Evolutionary conservation across 2,329 filamentous ascomycete genomes (phyloP), one percentile per base, ranked within the genome.

Genomic region (Colletotrichum sojae): DNA sequence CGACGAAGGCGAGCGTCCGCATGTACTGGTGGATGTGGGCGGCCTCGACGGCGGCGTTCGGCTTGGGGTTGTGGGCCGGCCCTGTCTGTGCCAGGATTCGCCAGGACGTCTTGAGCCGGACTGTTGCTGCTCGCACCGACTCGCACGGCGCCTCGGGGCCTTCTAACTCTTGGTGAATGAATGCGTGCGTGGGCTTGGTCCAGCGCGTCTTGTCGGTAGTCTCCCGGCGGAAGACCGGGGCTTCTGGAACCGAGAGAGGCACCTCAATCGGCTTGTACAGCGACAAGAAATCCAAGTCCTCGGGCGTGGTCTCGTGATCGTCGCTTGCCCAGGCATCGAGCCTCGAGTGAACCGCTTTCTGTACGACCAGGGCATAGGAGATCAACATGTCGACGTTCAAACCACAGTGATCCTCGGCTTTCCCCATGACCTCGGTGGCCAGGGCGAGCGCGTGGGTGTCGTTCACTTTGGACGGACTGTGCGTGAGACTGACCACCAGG

Each of bases 1-100:
- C 86, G n/a, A 89, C 77, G 60, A 86, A 84, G 1, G 88, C 91
- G 22, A 94, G 80, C 1, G 88, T 84, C 54, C 90, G 85, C 76
- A 94, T 84, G 75, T 92, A 92, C 2, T 83, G 81, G 73, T 75
- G 45, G 84, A 78, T 20, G 78, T 78, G 6, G 86, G 84, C 10
- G 77, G 77, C 12, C 90, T 80, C 13, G 81, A 76, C 45, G 3
- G 48, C 25, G 13, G 6, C 5, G 39, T 49, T 52, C 6, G 40
- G 59, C 5, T 22, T 48, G 18, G 63, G 57, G 6, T 52, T 16
- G 36, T n/a, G 13, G 15, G 55, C 54, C 18, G 66, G 40, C 20
- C 39, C 55, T 3, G 10, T 56, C 5, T 56, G 67, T 10, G 53
- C 39, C 8, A 68, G 22, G 20, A 15, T 40, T n/a, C 64, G 63